Evolutionary conservation across 805 yeast species (phyloP).

Genomic region (Schwanniomyces polymorphus): DNA sequence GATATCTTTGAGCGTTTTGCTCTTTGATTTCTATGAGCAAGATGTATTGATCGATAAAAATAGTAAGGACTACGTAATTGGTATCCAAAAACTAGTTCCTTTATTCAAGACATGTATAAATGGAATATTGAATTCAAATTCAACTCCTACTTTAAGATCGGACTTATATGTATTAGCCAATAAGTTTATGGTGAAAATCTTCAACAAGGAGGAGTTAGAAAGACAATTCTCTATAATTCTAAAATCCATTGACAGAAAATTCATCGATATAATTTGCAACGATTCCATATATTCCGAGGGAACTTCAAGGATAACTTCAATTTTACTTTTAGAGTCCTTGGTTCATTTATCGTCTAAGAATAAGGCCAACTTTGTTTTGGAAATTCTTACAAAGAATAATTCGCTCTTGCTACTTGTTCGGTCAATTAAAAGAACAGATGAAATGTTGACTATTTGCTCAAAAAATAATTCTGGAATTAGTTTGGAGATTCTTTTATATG

Average conservation of each 20-base stretch:
- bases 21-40: constrained; percentile 61
- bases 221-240: constrained; percentile 54
- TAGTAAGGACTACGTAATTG: constrained; percentile 17
- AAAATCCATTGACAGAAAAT: constrained; percentile 55
- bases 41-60: constrained; percentile 15
- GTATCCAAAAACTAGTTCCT: constrained; percentile 57
- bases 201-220: constrained; percentile 40
- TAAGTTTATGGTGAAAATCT: constrained; percentile 57
- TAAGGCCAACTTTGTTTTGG: constrained; percentile 58
- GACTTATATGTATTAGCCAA: constrained; percentile 76
- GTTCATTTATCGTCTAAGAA: constrained; percentile 54
- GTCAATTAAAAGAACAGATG: constrained; percentile 70
- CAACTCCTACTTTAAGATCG: constrained; percentile 68
- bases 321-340: constrained; percentile 70
- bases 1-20: constrained; percentile 69
- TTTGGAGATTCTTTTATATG: constrained; percentile 61
- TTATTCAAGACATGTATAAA: constrained; percentile 71
- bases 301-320: constrained; percentile 68
- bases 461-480: constrained; percentile 32
- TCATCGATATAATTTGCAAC: constrained; percentile 65
- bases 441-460: constrained; percentile 44
- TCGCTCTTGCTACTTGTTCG: constrained; percentile 64
- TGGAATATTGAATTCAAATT: constrained; percentile 70
- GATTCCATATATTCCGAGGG: constrained; percentile 85
- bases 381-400: constrained; percentile 62